Base-by-base conservation (phyloP, 169 alveolate genomes). In the Eimeria falciformis region DNA sequence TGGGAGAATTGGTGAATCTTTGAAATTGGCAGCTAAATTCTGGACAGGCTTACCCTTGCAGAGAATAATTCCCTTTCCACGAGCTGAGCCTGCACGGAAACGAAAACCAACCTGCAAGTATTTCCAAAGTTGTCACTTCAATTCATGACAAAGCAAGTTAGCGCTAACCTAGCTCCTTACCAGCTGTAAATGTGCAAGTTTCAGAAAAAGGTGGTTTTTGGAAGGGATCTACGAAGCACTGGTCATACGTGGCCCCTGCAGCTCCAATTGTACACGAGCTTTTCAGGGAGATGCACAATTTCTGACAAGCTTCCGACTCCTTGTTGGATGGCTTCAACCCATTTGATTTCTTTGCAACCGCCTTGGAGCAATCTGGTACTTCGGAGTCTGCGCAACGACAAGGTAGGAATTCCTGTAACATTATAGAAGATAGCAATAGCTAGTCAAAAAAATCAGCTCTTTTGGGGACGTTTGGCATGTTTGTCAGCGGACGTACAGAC, bases 291-390 rank as follows among this genome's bases (percentile, higher is more conserved):
- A 9, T 21, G 46, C 86, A 77, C 23, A 45, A 77, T 25, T 77
- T 46, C 66, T 46, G 29, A 66, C 86, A 77, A 2, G 37, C 33
- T 23, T n/a, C 66, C n/a, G 66, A 46, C 5, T 23, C 86, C 47
- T 45, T 66, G 7, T 45, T 46, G 2, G 86, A 1, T 11, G 86
- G 86, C 1, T 46, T 23, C 18, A 47, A 23, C 17, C 86, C 86
- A 9, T 43, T 3, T n/a, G 86, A 29, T 9, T 46, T 45, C 3
- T 47, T 77, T 3, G 86, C 66, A 21, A 77, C 12, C 12, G 46
- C 86, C 66, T 18, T 47, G 27, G 86, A 45, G 86, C 86, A 77
- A 25, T 77, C 86, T 2, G 86, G 86, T 6, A 77, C 33, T n/a
- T 45, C 33, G 25, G 69, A 43, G 43, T 77, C 86, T 71, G 86